These are phyloP conservation scores for Trichoderma semiorbis DNA, from an alignment of 2,329 filamentous ascomycete species.

Conservation along the genomic window DNA sequence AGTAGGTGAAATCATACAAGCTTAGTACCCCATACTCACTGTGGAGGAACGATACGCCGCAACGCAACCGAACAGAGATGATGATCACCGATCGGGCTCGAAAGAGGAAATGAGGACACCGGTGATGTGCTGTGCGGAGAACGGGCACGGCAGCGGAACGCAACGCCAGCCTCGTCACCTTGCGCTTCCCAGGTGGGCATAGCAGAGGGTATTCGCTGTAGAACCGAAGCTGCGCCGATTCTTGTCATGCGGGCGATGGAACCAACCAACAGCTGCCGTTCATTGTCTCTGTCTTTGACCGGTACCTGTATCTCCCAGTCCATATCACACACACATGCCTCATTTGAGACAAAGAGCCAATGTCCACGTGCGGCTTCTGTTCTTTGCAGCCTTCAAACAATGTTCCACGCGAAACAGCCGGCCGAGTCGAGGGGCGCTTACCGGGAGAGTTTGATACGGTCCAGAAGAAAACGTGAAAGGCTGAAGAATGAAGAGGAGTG, in stretches of 20 bases:
- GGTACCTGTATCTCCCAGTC: not conserved
- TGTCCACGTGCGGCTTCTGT: not conserved
- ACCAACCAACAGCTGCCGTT: slow-evolving; percentile 5
- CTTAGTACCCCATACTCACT: slow-evolving; percentile 8
- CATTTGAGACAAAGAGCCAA: not conserved
- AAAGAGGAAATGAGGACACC: slow-evolving; percentile 15
- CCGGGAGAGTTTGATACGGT: not conserved
- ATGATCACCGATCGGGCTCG: slow-evolving; percentile 17
- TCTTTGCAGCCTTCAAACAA: not conserved
- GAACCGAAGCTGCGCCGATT: slow-evolving; percentile 15
- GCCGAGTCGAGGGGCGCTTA: slow-evolving; percentile 3
- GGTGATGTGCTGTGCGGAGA: slow-evolving; percentile 12
- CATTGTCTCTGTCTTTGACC: not conserved
- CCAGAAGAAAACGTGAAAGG: not conserved
- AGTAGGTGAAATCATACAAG: slow-evolving; percentile 9
- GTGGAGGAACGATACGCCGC: slow-evolving; percentile 14
- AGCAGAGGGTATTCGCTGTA: slow-evolving; percentile 1
- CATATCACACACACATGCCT: not conserved
- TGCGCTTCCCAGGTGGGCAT: not conserved
- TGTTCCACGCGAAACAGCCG: not conserved
- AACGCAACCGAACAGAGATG: slow-evolving; percentile 15
- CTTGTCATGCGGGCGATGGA: slow-evolving; percentile 7
- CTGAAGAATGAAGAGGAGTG: slow-evolving; percentile 8
- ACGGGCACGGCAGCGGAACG: slow-evolving; percentile 3
- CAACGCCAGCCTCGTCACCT: slow-evolving; percentile 5